Percentiles rank a stretch among this genome's conserved stretches.
phyloP scores from a whole-genome alignment of 1,284 basidiomycete genomes.

The Phlebopus sp. region DNA sequence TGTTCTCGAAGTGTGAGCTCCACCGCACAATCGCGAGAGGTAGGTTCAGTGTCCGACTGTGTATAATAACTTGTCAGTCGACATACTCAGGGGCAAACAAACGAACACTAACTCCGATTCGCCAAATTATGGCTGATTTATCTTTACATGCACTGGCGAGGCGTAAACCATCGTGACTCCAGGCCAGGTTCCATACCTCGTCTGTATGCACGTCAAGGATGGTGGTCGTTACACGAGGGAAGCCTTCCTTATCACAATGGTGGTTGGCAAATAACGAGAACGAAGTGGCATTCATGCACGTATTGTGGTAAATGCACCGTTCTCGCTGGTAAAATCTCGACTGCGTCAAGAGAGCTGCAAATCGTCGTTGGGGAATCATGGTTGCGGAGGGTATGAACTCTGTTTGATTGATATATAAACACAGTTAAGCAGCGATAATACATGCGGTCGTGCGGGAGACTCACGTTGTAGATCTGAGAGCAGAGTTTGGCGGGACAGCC shows the following conservation, averaged over 20 bases:
- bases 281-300: slow-evolving; percentile 51
- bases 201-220: slow-evolving; percentile 85
- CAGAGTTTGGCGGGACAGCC: slow-evolving; percentile 73
- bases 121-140: slow-evolving; percentile 87
- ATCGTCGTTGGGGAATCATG: slow-evolving; percentile 90
- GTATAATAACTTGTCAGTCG: slow-evolving; percentile 9
- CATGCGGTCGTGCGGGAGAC: slow-evolving; percentile 25
- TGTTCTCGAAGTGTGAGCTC: slow-evolving; percentile 72
- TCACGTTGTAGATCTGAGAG: slow-evolving; percentile 82
- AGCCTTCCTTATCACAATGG: slow-evolving; percentile 73
- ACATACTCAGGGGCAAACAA: slow-evolving; percentile 4
- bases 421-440: not conserved
- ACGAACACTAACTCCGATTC: slow-evolving; percentile 60
- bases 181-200: slow-evolving; percentile 94
- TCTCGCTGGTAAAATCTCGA: slow-evolving; percentile 78
- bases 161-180: slow-evolving; percentile 86
- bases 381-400: slow-evolving; percentile 85
- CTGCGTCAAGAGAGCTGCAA: slow-evolving; percentile 84
- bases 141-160: slow-evolving; percentile 91
- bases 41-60: slow-evolving; percentile 49
- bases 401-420: slow-evolving; percentile 30
- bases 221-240: slow-evolving; percentile 83
- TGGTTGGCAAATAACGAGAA: slow-evolving; percentile 89
- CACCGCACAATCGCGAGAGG: slow-evolving; percentile 56
- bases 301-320: slow-evolving; percentile 80